Evolutionary conservation across 179 eudicot genomes (phyloP), one percentile per base, ranked within the genome.

Genomic region (Silene vulgaris): DNA sequence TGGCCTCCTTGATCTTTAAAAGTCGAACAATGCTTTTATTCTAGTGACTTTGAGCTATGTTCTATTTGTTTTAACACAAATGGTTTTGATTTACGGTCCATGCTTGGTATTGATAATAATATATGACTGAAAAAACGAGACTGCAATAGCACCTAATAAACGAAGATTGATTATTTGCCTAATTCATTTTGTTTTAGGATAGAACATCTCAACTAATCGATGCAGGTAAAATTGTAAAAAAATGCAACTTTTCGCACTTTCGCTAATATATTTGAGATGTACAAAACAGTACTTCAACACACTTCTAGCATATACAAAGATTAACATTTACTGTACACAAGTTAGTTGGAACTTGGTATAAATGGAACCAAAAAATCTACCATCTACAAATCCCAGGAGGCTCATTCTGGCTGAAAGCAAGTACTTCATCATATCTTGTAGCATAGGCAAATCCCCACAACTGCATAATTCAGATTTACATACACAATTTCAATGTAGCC

Each of bases 391-490:
- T 92, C 29, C 99, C 99, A 72, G 96, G 91, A 2, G 89, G 81
- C 79, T 92, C 96, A 73, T 87, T 85, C 79, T 86, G 86, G 84
- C 88, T 83, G 65, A 78, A 63, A 71, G 97, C 83, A 69, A 95
- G 80, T 78, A 80, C 77, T 80, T 92, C 96, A 69, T 92, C 92
- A 13, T 87, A 95, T 80, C 82, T 86, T n/a, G 99, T 89, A 80
- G 91, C 85, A 84, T 92, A 86, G 48, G 87, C 97, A 74, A 95
- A 95, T 54, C 95, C 97, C 99, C 99, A 95, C 76, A 95, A 75
- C 99, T 95, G 92, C 85, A 84, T 19, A 37, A 78, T 28, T 16
- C 17, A 76, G 59, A 59, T 37, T 32, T 19, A 11, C 57, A 21
- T 19, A 17, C 74, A n/a, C n/a, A 14, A 50, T 50, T 50, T 45